Base-by-base conservation (phyloP, 768 basidiomycete genomes). In the Rhizopogon vesiculosus region DNA sequence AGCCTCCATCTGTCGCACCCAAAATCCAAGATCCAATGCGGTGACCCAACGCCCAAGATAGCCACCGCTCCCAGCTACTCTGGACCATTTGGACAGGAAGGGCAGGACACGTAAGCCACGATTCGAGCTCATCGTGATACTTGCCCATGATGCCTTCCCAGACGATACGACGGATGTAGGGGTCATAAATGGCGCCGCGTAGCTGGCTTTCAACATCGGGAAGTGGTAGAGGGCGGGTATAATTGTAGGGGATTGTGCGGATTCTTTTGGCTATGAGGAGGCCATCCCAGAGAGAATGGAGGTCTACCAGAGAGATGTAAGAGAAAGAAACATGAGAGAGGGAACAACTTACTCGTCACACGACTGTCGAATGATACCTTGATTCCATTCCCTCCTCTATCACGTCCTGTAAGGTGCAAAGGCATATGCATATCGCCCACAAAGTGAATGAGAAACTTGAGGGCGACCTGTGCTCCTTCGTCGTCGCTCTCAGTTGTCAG, bases 401-500 rank as follows among this genome's bases (percentile, higher is more conserved):
- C 85, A 16, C 93, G 77, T 2, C 91, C 91, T 0, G 89, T 89
- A 39, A 99, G 79, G 69, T 99, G 96, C 53, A 99, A 74, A 5
- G 96, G 96, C 80, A 89, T 86, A 63, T 97, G 96, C 78, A 96
- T 77, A 68, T 98, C 96, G 0, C 96, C 94, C 10, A 97, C 53
- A 62, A 93, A 98, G 69, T 99, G 97, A 31, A 95, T 81, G 33
- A 99, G 75, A 75, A 97, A 99, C 69, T 91, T 89, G 62, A 98
- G 76, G 2, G 96, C 91, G 62, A 93, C 89, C 64, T 87, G 84
- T 2, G 85, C 85, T 10, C 66, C 70, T 5, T 58, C 69, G 15
- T 72, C 70, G 2, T 64, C 45, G 9, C 56, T 55, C n/a, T 29
- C 55, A 5, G 3, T 25, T 2, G 38, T 22, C 40, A 42, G 22